phyloP scores from a whole-genome alignment of 441 rosid genomes.

The Aquilaria agallochum region DNA sequence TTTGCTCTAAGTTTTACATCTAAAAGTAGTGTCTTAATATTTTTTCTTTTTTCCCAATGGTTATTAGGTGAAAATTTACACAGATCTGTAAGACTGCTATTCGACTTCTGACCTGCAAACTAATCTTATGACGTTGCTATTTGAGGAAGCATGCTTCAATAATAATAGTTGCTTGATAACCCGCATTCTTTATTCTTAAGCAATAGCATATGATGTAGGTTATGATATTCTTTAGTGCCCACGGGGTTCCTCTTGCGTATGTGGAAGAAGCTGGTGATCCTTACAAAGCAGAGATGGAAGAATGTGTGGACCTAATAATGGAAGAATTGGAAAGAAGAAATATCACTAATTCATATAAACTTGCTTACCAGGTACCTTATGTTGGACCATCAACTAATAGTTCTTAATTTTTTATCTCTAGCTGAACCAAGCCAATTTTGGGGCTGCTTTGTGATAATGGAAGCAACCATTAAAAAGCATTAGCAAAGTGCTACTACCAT shows the following conservation, averaged over 20 bases:
- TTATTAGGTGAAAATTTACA: neutral
- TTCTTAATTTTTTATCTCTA: too few relatives aligned
- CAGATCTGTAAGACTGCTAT: neutral
- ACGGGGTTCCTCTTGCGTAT: slow-evolving; percentile 98
- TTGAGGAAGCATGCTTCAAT: neutral
- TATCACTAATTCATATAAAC: slow-evolving; percentile 69
- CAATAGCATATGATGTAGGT: slow-evolving; percentile 50
- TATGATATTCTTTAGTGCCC: slow-evolving; percentile 96
- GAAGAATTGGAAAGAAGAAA: slow-evolving; percentile 91
- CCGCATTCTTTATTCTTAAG: slow-evolving; percentile 3
- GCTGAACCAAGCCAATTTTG: too few relatives aligned
- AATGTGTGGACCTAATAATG: slow-evolving; percentile 92
- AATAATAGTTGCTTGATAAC: neutral
- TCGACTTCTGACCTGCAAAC: neutral
- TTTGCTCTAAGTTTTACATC: too few relatives aligned
- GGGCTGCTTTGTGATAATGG: too few relatives aligned
- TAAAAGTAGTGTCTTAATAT: neutral
- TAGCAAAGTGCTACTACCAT: too few relatives aligned
- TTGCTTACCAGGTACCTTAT: slow-evolving; percentile 85
- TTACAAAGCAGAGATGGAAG: slow-evolving; percentile 99
- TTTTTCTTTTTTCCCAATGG: neutral
- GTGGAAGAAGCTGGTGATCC: slow-evolving; percentile 99
- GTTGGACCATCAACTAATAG: neutral
- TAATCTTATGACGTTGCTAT: slow-evolving; percentile 1
- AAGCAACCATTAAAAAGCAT: too few relatives aligned